Conservation (phyloP, 2,329 filamentous ascomycete species). For the Fusarium aywerte region DNA sequence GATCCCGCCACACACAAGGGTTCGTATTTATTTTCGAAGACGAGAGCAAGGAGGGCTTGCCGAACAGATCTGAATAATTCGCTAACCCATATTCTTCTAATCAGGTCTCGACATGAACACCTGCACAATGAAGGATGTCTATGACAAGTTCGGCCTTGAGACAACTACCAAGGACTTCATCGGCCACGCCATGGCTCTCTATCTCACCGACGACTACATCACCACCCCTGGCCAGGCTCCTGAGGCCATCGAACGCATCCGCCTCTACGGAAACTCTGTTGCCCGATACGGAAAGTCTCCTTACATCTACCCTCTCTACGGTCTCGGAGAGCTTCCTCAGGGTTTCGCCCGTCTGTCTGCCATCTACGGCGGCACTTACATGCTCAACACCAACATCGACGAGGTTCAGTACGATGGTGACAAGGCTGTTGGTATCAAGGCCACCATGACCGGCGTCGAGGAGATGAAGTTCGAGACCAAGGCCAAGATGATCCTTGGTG, state of each 20-base stretch:
- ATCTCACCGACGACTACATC: conserved; percentile 90
- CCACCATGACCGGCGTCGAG: conserved; percentile 90
- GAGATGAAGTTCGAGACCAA: conserved; percentile 97
- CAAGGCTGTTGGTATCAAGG: conserved; percentile 96
- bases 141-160: conserved; percentile 97
- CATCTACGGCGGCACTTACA: conserved; percentile 99
- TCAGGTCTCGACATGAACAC: conserved; percentile 81
- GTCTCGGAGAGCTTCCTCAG: conserved; percentile 95
- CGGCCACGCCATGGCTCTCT: conserved; percentile 97
- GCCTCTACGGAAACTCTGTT: conserved; percentile 97
- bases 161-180: conserved; percentile 91
- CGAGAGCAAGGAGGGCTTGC: background rate
- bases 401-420: conserved; percentile 86
- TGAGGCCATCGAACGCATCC: conserved; percentile 90
- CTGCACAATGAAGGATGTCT: conserved; percentile 97
- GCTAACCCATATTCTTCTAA: conserved; percentile 26
- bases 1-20: conserved; percentile 91
- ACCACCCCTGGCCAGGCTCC: conserved; percentile 76
- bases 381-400: conserved; percentile 95
- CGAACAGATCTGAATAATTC: background rate
- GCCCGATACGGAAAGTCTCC: conserved; percentile 97
- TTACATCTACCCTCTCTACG: conserved; percentile 99
- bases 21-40: conserved; percentile 54
- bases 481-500: conserved; percentile 93
- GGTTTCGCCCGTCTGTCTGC: conserved; percentile 96